Evolutionary conservation across 495 filamentous ascomycete species (phyloP).

Genomic region (Platismatia glauca): DNA sequence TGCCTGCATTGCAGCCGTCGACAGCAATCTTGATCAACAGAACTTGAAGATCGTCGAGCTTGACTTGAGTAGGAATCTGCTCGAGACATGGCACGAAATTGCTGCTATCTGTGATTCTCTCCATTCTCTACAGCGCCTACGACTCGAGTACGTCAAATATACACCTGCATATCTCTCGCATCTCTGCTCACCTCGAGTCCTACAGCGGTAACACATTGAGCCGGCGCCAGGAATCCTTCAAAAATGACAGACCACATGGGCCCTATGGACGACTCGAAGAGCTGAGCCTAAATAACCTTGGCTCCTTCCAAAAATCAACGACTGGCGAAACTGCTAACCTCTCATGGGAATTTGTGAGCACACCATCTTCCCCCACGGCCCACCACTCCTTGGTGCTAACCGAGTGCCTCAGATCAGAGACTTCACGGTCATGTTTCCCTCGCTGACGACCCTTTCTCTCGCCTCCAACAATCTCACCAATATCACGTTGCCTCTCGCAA

Average conservation of each 20-base stretch:
- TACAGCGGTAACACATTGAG: background rate
- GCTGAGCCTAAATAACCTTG: background rate
- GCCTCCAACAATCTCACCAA: slow-evolving; percentile 43
- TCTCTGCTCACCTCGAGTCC: background rate
- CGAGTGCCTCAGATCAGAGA: slow-evolving; percentile 2
- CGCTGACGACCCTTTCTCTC: slow-evolving; percentile 49
- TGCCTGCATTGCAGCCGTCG: slow-evolving; percentile 45
- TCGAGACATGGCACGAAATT: slow-evolving; percentile 57
- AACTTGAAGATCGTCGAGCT: slow-evolving; percentile 62
- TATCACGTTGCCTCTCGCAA: slow-evolving; percentile 33
- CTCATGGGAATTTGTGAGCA: slow-evolving; percentile 1
- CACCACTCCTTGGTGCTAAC: background rate
- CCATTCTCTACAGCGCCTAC: slow-evolving; percentile 51
- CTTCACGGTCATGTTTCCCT: slow-evolving; percentile 43
- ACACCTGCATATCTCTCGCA: slow-evolving; percentile 6
- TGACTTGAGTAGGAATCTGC: slow-evolving; percentile 78
- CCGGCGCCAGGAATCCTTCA: background rate
- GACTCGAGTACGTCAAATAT: slow-evolving; percentile 53
- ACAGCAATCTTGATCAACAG: slow-evolving; percentile 2
- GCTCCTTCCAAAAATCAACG: background rate
- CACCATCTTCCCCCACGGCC: background rate
- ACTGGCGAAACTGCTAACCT: background rate
- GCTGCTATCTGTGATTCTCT: slow-evolving; percentile 60
- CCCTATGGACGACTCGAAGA: background rate
- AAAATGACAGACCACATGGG: background rate